These are phyloP conservation scores for Globisporangium cystogenes DNA, from an alignment of 352 stramenopile genomes.

Conservation along the genomic window DNA sequence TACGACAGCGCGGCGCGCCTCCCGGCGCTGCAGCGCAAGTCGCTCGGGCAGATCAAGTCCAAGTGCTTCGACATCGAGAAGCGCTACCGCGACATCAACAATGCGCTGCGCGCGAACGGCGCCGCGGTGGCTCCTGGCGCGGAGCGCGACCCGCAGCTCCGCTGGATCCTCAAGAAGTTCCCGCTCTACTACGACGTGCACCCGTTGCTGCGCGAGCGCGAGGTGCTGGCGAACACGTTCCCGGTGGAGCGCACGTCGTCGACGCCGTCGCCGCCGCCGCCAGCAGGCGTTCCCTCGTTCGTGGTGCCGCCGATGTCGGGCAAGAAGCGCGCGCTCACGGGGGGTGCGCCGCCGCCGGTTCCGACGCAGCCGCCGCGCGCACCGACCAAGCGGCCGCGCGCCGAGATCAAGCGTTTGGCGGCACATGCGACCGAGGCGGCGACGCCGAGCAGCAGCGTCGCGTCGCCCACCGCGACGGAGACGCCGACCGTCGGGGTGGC, in stretches of 20 bases:
- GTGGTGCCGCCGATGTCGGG: background rate
- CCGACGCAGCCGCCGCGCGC: slow-evolving; percentile 1
- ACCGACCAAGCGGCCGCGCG: slow-evolving; percentile 10
- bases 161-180: slow-evolving; percentile 14
- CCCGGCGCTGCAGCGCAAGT: slow-evolving; percentile 13
- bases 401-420: slow-evolving; percentile 11
- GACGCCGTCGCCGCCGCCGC: background rate
- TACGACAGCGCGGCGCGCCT: slow-evolving; percentile 10
- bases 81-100: slow-evolving; percentile 11
- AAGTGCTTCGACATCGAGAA: slow-evolving; percentile 19
- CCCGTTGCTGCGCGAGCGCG: slow-evolving; percentile 7
- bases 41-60: slow-evolving; percentile 13
- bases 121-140: background rate
- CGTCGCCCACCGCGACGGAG: background rate
- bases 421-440: slow-evolving; percentile 7
- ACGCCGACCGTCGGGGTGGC: background rate
- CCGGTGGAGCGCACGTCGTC: background rate
- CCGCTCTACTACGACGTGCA: slow-evolving; percentile 17
- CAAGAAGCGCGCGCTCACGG: slow-evolving; percentile 11
- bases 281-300: slow-evolving; percentile 9
- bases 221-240: background rate
- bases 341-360: background rate
- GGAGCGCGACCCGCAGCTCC: slow-evolving; percentile 1
- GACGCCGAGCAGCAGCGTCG: background rate
- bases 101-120: slow-evolving; percentile 4